Conservation (phyloP, 2,329 filamentous ascomycete genomes). For the Aspergillus sclerotialis region DNA sequence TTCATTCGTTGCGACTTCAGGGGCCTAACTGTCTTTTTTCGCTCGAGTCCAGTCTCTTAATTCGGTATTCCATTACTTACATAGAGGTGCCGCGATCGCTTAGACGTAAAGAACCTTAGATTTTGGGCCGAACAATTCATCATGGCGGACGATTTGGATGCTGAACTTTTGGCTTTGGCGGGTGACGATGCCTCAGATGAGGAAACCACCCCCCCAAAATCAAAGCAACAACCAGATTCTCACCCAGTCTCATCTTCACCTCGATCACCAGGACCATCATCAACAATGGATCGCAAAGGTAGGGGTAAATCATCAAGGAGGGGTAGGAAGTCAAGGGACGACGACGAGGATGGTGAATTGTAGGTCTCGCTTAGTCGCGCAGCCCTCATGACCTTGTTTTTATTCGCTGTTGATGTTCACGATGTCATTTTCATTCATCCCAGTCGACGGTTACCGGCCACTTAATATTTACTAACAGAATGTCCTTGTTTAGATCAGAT, state of each 20-base stretch:
- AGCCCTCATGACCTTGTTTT: too few species aligned
- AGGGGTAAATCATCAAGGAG: slow-evolving; percentile 30
- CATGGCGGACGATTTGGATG: slow-evolving; percentile 81
- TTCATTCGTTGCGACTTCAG: slow-evolving; percentile 15
- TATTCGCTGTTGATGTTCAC: slow-evolving; percentile 5
- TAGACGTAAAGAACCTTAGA: slow-evolving; percentile 5
- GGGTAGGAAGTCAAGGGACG: slow-evolving; percentile 46
- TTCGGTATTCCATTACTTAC: not conserved
- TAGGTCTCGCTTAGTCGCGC: slow-evolving; percentile 55
- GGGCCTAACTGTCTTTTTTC: slow-evolving; percentile 3
- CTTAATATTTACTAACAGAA: slow-evolving; percentile 8
- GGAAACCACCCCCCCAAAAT: slow-evolving; percentile 41
- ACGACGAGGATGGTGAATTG: slow-evolving; percentile 78
- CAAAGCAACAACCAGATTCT: slow-evolving; percentile 52
- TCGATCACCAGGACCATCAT: slow-evolving; percentile 35
- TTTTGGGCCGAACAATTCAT: slow-evolving; percentile 20
- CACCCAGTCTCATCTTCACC: slow-evolving; percentile 48
- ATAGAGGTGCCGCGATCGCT: not conserved
- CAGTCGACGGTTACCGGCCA: not conserved
- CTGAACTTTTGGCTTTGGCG: slow-evolving; percentile 86
- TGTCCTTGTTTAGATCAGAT: slow-evolving; percentile 53
- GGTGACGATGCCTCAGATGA: slow-evolving; percentile 57
- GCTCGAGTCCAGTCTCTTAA: not conserved
- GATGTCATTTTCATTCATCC: not conserved
- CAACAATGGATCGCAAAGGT: slow-evolving; percentile 43